Conservation (phyloP, 345 rosid genomes). For the Pistacia vera region DNA sequence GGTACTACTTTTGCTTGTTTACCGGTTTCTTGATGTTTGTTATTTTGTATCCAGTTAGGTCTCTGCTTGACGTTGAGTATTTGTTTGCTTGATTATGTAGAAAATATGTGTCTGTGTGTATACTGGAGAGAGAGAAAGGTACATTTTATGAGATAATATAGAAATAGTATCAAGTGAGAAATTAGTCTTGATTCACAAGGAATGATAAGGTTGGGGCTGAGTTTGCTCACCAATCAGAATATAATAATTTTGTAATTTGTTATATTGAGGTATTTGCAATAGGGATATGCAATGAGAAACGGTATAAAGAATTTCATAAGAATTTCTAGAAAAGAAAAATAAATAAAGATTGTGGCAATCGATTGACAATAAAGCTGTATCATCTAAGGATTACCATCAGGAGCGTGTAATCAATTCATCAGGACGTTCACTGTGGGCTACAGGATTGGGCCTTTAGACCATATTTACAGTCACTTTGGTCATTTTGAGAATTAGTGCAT, state of each 20-base stretch:
- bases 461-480: background rate
- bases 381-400: background rate
- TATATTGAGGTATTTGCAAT: background rate
- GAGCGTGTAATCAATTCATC: background rate
- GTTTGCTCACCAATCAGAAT: background rate
- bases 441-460: background rate
- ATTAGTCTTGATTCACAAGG: background rate
- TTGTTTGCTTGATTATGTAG: background rate
- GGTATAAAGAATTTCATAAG: background rate
- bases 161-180: conserved; percentile 1
- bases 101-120: background rate
- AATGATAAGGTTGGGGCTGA: background rate
- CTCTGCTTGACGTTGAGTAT: conserved; percentile 12
- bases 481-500: conserved; percentile 11
- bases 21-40: conserved; percentile 11
- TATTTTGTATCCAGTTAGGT: background rate
- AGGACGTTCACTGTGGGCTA: background rate
- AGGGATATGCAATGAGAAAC: background rate
- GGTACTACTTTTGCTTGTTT: background rate
- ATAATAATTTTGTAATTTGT: background rate
- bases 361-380: background rate
- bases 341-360: background rate
- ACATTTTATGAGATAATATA: background rate
- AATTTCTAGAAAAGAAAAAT: background rate
- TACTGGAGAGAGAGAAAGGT: background rate